Conservation (phyloP, 129 eudicot species). For the Ambrosia artemisiifolia region DNA sequence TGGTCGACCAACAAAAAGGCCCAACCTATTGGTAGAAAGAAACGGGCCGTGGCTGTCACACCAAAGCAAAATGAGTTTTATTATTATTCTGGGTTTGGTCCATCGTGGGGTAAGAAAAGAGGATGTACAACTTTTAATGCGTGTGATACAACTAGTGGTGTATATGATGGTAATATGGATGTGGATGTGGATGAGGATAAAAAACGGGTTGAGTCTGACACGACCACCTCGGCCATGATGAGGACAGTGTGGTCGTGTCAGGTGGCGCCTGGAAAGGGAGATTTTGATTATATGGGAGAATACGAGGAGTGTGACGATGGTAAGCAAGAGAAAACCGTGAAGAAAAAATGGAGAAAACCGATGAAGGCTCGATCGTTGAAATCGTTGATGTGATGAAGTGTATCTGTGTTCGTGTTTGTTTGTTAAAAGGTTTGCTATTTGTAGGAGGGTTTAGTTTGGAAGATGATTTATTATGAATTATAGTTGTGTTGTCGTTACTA, state of each 20-base stretch:
- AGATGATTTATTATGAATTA: not conserved
- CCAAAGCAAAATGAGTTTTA: conserved; percentile 47
- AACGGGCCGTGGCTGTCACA: not conserved
- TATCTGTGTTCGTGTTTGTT: not conserved
- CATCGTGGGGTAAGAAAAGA: conserved; percentile 73
- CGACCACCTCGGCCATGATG: not conserved
- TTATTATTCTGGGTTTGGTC: conserved; percentile 89
- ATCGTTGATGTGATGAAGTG: conserved; percentile 42
- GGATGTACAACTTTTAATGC: conserved; percentile 22
- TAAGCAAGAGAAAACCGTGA: conserved; percentile 21
- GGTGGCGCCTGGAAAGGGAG: not conserved
- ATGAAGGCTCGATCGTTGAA: conserved; percentile 70
- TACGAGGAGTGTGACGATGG: conserved; percentile 21
- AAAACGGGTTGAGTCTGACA: not conserved
- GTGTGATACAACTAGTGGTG: not conserved
- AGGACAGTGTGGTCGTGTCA: not conserved
- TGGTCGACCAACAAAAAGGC: conserved; percentile 12
- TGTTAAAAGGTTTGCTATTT: not conserved
- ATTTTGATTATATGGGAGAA: conserved; percentile 26
- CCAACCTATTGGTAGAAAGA: conserved; percentile 20
- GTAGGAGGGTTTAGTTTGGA: not conserved
- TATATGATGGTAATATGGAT: not conserved
- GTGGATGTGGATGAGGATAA: not conserved
- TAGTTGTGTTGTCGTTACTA: not conserved
- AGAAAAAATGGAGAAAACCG: conserved; percentile 33